Evolutionary conservation across 371 early-diverging fungal species (phyloP), one percentile per base, ranked within the genome.

Genomic region (Rhizopus stolonifer): DNA sequence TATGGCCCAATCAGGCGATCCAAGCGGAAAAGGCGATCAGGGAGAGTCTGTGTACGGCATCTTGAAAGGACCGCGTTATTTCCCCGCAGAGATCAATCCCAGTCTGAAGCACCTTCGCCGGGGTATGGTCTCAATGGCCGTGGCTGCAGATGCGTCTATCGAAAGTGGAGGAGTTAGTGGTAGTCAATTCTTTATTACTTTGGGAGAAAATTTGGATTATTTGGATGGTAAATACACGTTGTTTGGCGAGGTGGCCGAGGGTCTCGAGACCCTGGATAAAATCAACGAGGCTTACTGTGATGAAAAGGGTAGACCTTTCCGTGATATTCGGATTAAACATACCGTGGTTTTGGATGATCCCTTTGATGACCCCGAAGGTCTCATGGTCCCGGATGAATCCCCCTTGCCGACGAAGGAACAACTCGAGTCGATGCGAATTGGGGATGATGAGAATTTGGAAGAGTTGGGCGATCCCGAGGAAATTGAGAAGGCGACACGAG

Each of bases 101-200:
- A 83, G 86, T 54, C 79, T 95, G n/a, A 93, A 92, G 63, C 98
- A 98, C 62, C 77, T 69, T 24, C 71, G 70, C 21, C 79, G 80
- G 6, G 96, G 96, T 13, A 89, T 86, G 0, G 91, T 95, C 10
- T 91, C 94, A 0, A 91, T 95, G 87, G 94, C 90, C 0, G 83
- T 88, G 0, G 77, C 84, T 0, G 62, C 64, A 2, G 77, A 68
- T 46, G 75, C 66, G 6, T 57, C 65, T 4, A 58, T 69, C 2
- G 74, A 71, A 25, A 61, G 64, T 23, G 69, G 77, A 0, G 79
- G 80, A n/a, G 77, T 83, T 0, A 85, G 82, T 50, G 85, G 86
- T 8, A 94, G 95, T 31, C 99, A 99, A 72, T 99, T 99, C 63
- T 98, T 99, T 55, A 92, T 99, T 46, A 96, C 99, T 0, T 72